A percentile compares a stretch with the other conserved stretches of the same genome.
phyloP scores from a whole-genome alignment of 495 filamentous ascomycete genomes.

The Pyrenula massariospora region DNA sequence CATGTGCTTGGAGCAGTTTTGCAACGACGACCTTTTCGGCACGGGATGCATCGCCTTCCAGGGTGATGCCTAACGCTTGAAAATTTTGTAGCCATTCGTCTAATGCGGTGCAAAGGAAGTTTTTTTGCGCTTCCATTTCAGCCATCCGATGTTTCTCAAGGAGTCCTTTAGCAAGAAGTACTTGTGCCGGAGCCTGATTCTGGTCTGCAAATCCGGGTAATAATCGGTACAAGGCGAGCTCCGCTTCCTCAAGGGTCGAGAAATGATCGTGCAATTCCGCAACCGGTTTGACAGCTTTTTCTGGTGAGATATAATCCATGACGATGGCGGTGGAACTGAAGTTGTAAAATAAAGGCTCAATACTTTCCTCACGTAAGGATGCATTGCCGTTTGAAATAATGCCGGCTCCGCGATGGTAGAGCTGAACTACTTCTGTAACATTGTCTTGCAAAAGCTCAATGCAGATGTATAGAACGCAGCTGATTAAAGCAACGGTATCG shows the following conservation, averaged over 20 bases:
- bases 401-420: conserved; percentile 6
- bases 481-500: conserved; percentile 18
- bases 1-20: conserved; percentile 1
- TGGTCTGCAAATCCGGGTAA: neutral
- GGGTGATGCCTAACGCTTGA: neutral
- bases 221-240: neutral
- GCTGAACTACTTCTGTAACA: conserved; percentile 18
- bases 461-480: conserved; percentile 34
- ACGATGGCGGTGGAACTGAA: neutral
- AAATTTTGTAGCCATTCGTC: neutral
- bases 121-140: neutral
- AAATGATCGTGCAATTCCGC: neutral
- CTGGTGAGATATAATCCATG: neutral
- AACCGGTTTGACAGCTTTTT: neutral
- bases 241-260: neutral
- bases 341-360: conserved; percentile 2
- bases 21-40: conserved; percentile 2
- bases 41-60: neutral
- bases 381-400: conserved; percentile 4
- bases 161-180: neutral
- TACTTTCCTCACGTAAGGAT: conserved; percentile 1
- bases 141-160: neutral
- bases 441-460: conserved; percentile 34
- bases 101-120: neutral
- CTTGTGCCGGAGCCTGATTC: neutral